These are phyloP conservation scores for Ajuga reptans DNA, from an alignment of 305 asterid genomes.

Conservation along the genomic window DNA sequence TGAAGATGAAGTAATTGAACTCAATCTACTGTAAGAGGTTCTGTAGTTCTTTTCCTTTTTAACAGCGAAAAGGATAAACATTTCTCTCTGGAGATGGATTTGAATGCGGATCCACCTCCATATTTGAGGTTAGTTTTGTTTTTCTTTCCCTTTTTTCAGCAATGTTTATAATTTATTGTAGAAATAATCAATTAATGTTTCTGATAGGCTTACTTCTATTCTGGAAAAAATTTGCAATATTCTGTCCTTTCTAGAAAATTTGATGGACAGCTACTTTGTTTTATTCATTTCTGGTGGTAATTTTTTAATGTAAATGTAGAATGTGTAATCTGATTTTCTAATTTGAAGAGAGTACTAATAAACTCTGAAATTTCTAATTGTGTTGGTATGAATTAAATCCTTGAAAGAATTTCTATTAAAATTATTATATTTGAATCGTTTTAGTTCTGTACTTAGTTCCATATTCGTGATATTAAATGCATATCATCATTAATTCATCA, in stretches of 20 bases:
- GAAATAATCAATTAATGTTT: not conserved
- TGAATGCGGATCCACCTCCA: constrained; percentile 41
- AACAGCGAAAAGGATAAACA: constrained; percentile 3
- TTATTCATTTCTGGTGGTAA: not conserved
- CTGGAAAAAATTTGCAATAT: not conserved
- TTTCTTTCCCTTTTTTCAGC: not conserved
- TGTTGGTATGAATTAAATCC: not conserved
- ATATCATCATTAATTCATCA: not conserved
- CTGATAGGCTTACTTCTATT: constrained; percentile 12
- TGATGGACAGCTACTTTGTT: not conserved
- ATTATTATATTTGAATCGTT: not conserved
- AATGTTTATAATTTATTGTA: not conserved
- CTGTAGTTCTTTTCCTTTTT: not conserved
- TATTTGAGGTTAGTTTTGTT: constrained; percentile 45
- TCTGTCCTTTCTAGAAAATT: not conserved
- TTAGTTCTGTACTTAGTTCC: not conserved
- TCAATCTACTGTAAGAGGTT: constrained; percentile 17
- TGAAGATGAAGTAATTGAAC: constrained; percentile 23
- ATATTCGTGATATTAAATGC: too few species aligned
- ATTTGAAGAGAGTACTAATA: not conserved
- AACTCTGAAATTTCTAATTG: not conserved
- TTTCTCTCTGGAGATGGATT: constrained; percentile 33
- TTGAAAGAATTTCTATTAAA: not conserved
- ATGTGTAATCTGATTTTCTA: too few species aligned
- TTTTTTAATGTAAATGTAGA: not conserved